Percentiles rank a stretch among this genome's conserved stretches.
Conservation (phyloP, 78 protist species). For the Diacronema lutheri region DNA sequence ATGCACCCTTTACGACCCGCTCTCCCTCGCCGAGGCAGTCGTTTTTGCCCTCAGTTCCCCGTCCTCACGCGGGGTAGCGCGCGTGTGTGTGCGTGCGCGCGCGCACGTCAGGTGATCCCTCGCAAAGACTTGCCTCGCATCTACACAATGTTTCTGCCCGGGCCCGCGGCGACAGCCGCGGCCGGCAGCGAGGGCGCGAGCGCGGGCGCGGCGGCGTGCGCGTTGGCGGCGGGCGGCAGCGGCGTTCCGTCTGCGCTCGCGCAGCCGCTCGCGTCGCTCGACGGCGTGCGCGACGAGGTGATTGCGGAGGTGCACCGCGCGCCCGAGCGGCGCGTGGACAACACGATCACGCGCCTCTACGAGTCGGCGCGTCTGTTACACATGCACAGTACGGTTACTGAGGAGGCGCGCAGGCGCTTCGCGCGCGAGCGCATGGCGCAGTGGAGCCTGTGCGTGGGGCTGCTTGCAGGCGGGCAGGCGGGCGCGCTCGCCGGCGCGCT, state of each 20-base stretch:
- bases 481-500: too few relatives aligned
- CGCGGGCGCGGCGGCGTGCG: neutral
- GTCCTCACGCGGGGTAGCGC: too few relatives aligned
- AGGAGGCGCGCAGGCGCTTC: neutral
- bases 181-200: neutral
- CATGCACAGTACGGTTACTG: neutral
- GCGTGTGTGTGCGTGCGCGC: too few relatives aligned
- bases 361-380: neutral
- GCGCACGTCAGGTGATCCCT: too few relatives aligned
- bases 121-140: constrained; percentile 46
- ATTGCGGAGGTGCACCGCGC: constrained; percentile 2
- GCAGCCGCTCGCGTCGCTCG: neutral
- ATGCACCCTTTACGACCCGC: too few relatives aligned
- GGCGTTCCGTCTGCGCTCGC: neutral
- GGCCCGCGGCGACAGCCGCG: too few relatives aligned
- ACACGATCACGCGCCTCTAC: neutral
- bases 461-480: too few relatives aligned
- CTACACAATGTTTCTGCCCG: constrained; percentile 48
- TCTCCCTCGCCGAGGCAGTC: too few relatives aligned
- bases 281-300: constrained; percentile 26
- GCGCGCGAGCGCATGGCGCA: too few relatives aligned
- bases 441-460: too few relatives aligned
- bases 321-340: constrained; percentile 39
- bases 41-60: too few relatives aligned
- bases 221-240: neutral